These are phyloP conservation scores for baker's yeast (Saccharomyces cerevisiae) DNA, from an alignment of 805 yeast species.

Conservation along the genomic window DNA sequence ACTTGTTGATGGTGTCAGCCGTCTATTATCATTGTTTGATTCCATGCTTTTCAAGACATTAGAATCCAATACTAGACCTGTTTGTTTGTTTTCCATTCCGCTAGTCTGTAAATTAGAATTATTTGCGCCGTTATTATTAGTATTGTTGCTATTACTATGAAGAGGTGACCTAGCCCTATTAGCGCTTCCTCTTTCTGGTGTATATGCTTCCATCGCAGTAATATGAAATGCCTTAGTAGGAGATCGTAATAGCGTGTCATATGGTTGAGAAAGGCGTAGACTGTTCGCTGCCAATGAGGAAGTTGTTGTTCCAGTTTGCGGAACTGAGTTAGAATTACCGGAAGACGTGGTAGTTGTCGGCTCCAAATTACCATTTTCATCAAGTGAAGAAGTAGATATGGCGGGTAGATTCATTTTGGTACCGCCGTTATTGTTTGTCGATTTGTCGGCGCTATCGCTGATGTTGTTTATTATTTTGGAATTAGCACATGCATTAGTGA, in stretches of 20 bases:
- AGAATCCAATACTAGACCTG: background rate
- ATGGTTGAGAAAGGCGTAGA: constrained; percentile 17
- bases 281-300: constrained; percentile 8
- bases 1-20: constrained; percentile 7
- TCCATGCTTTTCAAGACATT: background rate
- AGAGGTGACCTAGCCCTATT: constrained; percentile 14
- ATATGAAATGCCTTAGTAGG: constrained; percentile 40
- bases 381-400: background rate
- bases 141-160: constrained; percentile 3
- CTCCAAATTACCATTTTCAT: background rate
- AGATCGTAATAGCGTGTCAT: constrained; percentile 23
- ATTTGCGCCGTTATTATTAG: background rate
- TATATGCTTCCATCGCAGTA: constrained; percentile 52
- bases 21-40: constrained; percentile 2
- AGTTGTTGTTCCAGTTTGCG: constrained; percentile 4
- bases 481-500: constrained; percentile 2
- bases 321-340: constrained; percentile 3
- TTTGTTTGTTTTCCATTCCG: background rate
- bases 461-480: constrained; percentile 1
- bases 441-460: constrained; percentile 6
- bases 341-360: constrained; percentile 12
- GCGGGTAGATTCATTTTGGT: constrained; percentile 1
- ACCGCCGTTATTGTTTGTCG: constrained; percentile 9
- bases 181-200: constrained; percentile 50
- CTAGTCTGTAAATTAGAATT: background rate